Base-by-base conservation (phyloP, 2,329 filamentous ascomycete genomes). In the Colletotrichum higginsianum region DNA sequence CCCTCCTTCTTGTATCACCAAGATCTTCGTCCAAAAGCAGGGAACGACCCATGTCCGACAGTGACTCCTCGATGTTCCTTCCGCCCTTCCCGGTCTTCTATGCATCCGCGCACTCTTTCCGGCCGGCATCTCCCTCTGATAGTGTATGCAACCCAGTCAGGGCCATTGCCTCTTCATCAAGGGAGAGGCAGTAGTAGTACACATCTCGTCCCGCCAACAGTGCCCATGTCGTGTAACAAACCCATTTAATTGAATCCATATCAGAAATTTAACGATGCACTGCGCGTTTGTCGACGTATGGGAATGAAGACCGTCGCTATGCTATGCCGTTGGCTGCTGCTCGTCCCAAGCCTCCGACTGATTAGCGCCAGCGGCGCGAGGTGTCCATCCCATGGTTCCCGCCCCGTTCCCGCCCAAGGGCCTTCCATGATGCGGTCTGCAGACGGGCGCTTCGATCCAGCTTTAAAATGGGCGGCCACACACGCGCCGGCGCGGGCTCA, bases 321-420 rank as follows among this genome's bases (percentile, higher is more conserved):
- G n/a, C 30, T 62, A 18, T 44, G 44, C 50, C 52, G 65, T 49
- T 55, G 69, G 23, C 40, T 30, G 46, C 58, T 13, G 23, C 35
- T 63, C 58, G 58, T 71, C 60, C 69, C 65, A 72, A 64, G 65
- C 58, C 30, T 55, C 30, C 47, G 53, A 46, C 69, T 38, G 35
- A 11, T 38, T 72, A 64, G 65, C 68, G 64, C 52, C 50, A 68
- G 58, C 64, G 52, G 57, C 65, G 65, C 68, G 58, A 68, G 18
- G 9, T 55, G 64, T 50, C 68, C 65, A 63, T 71, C 68, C 64
- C 57, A 68, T 68, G 68, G 65, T 58, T 71, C 60, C 70, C 66
- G 60, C 52, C 61, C 66, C 49, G 66, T 61, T 72, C 35, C 70
- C 70, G 66, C 61, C 57, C 70, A 72, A 61, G 70, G 66, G 35